Evolutionary conservation across 306 rosid genomes (phyloP).

Genomic region (Cucurbita argyrosperma): DNA sequence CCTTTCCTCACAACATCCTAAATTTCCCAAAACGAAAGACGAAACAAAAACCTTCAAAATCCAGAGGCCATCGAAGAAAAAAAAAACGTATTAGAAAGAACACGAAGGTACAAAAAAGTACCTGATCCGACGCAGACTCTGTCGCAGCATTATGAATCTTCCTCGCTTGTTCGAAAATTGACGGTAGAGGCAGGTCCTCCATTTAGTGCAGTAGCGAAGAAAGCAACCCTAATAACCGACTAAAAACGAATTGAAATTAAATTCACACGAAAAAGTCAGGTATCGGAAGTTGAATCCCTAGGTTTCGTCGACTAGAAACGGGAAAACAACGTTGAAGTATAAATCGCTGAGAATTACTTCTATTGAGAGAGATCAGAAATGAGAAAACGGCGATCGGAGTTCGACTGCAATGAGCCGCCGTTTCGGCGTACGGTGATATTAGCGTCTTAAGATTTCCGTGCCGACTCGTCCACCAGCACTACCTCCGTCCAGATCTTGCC

Average conservation of each 20-base stretch:
- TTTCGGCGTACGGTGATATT: neutral
- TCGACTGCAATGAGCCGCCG: neutral
- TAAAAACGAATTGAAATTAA: neutral
- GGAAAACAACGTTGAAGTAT: neutral
- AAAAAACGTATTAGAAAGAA: neutral
- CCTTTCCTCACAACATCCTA: slow-evolving; percentile 67
- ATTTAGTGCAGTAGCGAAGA: slow-evolving; percentile 13
- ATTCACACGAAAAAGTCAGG: neutral
- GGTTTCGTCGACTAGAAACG: neutral
- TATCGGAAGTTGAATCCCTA: neutral
- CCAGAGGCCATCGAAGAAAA: neutral
- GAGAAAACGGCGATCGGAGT: neutral
- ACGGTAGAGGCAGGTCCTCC: slow-evolving; percentile 65
- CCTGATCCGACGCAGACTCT: slow-evolving; percentile 68
- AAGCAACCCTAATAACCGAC: neutral
- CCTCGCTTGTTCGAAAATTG: slow-evolving; percentile 66
- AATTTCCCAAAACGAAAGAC: neutral
- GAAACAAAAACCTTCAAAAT: neutral
- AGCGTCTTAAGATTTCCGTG: neutral
- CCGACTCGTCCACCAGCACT: neutral
- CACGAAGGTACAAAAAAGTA: neutral
- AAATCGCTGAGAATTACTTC: neutral
- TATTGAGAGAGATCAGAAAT: neutral
- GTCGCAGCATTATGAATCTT: slow-evolving; percentile 55
- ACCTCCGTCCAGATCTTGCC: neutral